These are phyloP conservation scores for Sequoiadendron giganteum DNA, from an alignment of 75 land plant genomes.

Conservation along the genomic window DNA sequence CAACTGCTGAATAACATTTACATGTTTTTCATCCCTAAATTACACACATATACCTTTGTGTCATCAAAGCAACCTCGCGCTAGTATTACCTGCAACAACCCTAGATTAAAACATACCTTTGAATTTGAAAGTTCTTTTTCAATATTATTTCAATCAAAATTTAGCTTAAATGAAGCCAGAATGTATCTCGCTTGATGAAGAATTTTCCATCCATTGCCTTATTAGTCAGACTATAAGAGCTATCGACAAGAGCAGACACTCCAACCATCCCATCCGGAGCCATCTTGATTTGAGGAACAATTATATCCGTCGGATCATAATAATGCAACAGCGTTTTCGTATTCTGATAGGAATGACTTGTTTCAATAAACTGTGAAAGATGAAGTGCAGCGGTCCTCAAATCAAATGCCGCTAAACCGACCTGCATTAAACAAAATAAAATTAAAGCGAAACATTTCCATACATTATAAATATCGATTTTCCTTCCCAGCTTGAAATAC, in stretches of 20 bases:
- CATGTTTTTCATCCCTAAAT: not conserved
- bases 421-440: constrained; percentile 38
- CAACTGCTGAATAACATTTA: not conserved
- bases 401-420: constrained; percentile 98
- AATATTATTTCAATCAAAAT: not conserved
- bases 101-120: not conserved
- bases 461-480: not conserved
- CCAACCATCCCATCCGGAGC: constrained; percentile 83
- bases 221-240: constrained; percentile 36
- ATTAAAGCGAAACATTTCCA: not conserved
- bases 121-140: not conserved
- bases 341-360: constrained; percentile 92
- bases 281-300: constrained; percentile 69
- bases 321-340: constrained; percentile 88
- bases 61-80: constrained; percentile 94
- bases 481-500: not conserved
- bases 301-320: constrained; percentile 83
- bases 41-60: constrained; percentile 63
- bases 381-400: constrained; percentile 87
- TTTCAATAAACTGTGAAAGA: constrained; percentile 98
- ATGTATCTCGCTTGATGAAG: not conserved
- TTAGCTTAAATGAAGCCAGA: not conserved
- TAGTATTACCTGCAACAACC: constrained; percentile 53
- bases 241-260: constrained; percentile 64
- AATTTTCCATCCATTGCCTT: constrained; percentile 41